Percentiles rank a stretch among this genome's conserved stretches.
These are phyloP conservation scores for Calonectria honghensis DNA, from an alignment of 2,329 filamentous ascomycete genomes.

Conservation along the genomic window DNA sequence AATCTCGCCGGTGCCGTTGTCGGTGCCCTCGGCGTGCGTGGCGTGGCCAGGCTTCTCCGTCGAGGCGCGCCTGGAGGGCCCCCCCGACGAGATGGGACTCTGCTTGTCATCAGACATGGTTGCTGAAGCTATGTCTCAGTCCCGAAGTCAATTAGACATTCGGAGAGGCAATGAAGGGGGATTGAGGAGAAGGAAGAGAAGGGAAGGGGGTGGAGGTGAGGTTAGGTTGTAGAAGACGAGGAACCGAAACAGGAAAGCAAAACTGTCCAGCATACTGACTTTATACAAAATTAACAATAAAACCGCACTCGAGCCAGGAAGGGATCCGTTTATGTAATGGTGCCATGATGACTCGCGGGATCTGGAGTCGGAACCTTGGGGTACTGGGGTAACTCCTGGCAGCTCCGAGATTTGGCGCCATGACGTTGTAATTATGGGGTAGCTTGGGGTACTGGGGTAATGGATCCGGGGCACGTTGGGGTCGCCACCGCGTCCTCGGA, in stretches of 20 bases:
- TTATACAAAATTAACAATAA: not conserved
- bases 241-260: not conserved
- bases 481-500: not conserved
- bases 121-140: not conserved
- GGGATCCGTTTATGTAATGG: not conserved
- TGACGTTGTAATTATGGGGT: too few species aligned
- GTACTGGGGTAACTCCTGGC: not conserved
- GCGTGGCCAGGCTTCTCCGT: not conserved
- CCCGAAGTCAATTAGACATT: not conserved
- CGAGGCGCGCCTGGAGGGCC: not conserved
- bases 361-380: not conserved
- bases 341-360: not conserved
- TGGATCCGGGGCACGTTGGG: not conserved
- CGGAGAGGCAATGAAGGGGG: not conserved
- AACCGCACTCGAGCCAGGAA: not conserved
- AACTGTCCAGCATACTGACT: not conserved
- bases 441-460: slow-evolving; percentile 3
- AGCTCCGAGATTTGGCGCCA: too few species aligned
- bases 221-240: not conserved
- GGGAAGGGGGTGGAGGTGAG: not conserved
- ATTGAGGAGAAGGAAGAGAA: too few species aligned
- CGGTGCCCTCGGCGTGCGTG: not conserved
- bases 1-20: not conserved
- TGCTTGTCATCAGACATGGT: not conserved
- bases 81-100: not conserved